Base-by-base conservation (phyloP, 371 early-diverging fungal species). In the Mortierella sp. region DNA sequence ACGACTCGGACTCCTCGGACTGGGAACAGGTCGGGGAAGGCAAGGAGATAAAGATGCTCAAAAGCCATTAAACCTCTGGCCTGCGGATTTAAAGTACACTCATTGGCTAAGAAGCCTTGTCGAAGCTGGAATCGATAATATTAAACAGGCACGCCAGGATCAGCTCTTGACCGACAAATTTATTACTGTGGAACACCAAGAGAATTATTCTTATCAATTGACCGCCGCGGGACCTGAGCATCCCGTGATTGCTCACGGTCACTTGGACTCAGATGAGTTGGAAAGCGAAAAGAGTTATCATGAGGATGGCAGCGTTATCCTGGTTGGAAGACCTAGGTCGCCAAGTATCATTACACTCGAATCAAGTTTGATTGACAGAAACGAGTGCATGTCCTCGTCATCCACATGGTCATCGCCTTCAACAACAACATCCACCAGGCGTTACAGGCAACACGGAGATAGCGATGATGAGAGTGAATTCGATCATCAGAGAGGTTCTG, bases 271-370 rank as follows among this genome's bases (percentile, higher is more conserved):
- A 16, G 64, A 70, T 41, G 72, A 60, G 9, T 41, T 47, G 9
- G 63, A 32, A 19, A 68, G 80, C 28, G 69, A 74, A n/a, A 66
- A 28, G 60, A 58, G 71, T 55, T 70, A 47, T 60, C 64, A 50
- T 3, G 74, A 67, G 15, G 80, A 79, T 13, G 80, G 70, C 11
- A 71, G 65, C 52, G 53, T 79, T 2, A 28, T 79, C 11, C 38
- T 79, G 8, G 69, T 79, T 9, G 68, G 58, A 10, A 70, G 79
- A 9, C 65, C 74, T 19, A 55, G 68, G 16, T 66, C 63, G 5
- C 59, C 72, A 1, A 72, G 72, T 33, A 77, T 77, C 19, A 61
- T 69, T 58, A 67, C 73, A 0, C 33, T 79, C 53, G 74, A 74
- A 1, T 74, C 80, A 4, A 74, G 74, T 24, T 41, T 69, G 38